These are phyloP conservation scores for Cucurbita moschata DNA, from an alignment of 306 rosid species.

Conservation along the genomic window DNA sequence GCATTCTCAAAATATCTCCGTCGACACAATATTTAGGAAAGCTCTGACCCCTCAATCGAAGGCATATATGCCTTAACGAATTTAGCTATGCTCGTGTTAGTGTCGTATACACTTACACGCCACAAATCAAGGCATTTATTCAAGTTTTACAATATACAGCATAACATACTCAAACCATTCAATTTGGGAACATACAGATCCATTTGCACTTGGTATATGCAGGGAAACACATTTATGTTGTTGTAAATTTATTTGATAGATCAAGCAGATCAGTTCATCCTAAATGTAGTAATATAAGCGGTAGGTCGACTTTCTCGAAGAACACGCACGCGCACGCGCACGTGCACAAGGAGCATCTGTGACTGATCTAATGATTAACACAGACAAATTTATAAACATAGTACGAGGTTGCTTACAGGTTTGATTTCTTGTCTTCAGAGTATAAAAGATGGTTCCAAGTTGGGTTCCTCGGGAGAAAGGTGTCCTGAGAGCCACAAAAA, in stretches of 20 bases:
- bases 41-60: too few species aligned
- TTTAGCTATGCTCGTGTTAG: neutral
- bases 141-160: neutral
- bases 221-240: neutral
- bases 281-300: neutral
- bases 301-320: neutral
- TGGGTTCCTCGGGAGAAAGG: conserved; percentile 65
- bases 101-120: too few species aligned
- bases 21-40: too few species aligned
- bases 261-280: neutral
- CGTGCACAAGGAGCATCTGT: neutral
- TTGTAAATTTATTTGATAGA: neutral
- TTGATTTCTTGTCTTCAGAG: conserved; percentile 30
- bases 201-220: neutral
- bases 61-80: too few species aligned
- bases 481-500: conserved; percentile 35
- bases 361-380: neutral
- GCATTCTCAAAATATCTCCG: too few species aligned
- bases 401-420: conserved; percentile 12
- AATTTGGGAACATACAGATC: neutral
- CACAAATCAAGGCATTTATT: too few species aligned
- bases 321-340: neutral
- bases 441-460: conserved; percentile 47
- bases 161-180: neutral
- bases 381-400: neutral